Conservation (phyloP, 345 rosid species). For the Stellera chamaejasme region DNA sequence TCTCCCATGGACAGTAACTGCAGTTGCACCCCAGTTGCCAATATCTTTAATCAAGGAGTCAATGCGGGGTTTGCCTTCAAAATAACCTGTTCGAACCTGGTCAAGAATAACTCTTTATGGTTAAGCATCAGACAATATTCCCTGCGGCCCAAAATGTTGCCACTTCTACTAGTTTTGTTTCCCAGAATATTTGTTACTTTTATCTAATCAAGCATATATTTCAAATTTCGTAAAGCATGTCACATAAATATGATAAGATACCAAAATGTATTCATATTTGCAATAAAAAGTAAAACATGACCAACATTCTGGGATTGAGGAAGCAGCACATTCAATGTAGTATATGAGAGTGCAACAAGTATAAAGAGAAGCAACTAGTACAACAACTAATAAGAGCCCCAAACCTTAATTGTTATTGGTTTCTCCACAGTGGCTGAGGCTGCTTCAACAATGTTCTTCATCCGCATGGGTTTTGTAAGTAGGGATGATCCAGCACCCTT, state of each 20-base stretch:
- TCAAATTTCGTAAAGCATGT: too few species aligned
- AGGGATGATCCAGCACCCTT: conserved; percentile 97
- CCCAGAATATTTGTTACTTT: too few species aligned
- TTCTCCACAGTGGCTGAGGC: conserved; percentile 66
- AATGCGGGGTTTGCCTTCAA: conserved; percentile 72
- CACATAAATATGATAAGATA: too few species aligned
- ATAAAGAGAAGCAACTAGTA: not conserved
- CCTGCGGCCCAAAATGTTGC: too few species aligned
- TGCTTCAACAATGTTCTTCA: conserved; percentile 66
- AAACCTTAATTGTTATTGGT: conserved; percentile 86
- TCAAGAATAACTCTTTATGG: conserved; percentile 5
- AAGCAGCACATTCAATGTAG: not conserved
- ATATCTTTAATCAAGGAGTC: conserved; percentile 74
- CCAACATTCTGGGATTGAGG: not conserved
- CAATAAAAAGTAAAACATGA: not conserved
- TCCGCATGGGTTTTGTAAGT: conserved; percentile 68
- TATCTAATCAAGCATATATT: too few species aligned
- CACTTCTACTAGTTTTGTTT: too few species aligned
- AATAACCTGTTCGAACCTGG: conserved; percentile 83
- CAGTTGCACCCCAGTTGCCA: conserved; percentile 79
- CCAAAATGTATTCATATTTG: not conserved
- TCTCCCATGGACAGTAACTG: conserved; percentile 86
- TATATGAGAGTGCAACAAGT: not conserved
- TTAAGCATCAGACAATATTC: too few species aligned
- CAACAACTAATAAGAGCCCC: not conserved